A percentile compares a stretch with the other conserved stretches of the same genome.
Conservation (phyloP, 768 basidiomycete genomes). For the Pleurotus salmoneostramineus region DNA sequence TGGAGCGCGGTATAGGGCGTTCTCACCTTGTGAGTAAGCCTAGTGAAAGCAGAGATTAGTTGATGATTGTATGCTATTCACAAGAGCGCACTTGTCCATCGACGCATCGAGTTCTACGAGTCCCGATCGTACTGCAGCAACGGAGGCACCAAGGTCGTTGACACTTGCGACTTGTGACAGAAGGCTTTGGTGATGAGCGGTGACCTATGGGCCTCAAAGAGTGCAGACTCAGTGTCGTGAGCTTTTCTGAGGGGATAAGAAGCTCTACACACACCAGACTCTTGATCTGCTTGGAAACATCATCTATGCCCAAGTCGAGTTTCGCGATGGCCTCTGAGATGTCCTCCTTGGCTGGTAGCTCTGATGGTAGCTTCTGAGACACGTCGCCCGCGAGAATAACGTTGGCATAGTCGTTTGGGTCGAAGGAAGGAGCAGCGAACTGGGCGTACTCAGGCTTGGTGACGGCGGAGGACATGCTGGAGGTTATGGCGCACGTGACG, state of each 20-base stretch:
- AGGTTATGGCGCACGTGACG: background rate
- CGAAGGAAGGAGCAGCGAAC: constrained; percentile 74
- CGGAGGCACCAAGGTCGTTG: constrained; percentile 63
- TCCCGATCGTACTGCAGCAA: constrained; percentile 63
- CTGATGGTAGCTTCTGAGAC: constrained; percentile 28
- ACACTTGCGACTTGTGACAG: constrained; percentile 80
- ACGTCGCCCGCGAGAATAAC: constrained; percentile 78
- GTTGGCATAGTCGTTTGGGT: constrained; percentile 89
- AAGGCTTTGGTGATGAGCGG: constrained; percentile 76
- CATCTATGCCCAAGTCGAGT: constrained; percentile 84
- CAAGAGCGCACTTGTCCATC: constrained; percentile 62
- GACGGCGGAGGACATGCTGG: constrained; percentile 3
- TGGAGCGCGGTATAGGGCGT: constrained; percentile 77
- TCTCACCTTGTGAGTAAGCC: constrained; percentile 84
- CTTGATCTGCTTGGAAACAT: constrained; percentile 88
- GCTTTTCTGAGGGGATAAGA: constrained; percentile 4
- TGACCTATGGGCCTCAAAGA: constrained; percentile 53
- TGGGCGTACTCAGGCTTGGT: constrained; percentile 59
- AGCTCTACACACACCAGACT: constrained; percentile 52
- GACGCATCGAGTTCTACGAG: constrained; percentile 72
- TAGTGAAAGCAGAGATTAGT: constrained; percentile 25
- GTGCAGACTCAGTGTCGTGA: constrained; percentile 8
- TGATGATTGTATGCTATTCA: constrained; percentile 10
- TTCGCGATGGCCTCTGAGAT: constrained; percentile 87
- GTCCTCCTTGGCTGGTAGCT: constrained; percentile 72